Percentiles rank a stretch among this genome's conserved stretches.
Conservation (phyloP, 225 moss, liverwort and hornwort genomes). For the Rhytidiadelphus loreus region DNA sequence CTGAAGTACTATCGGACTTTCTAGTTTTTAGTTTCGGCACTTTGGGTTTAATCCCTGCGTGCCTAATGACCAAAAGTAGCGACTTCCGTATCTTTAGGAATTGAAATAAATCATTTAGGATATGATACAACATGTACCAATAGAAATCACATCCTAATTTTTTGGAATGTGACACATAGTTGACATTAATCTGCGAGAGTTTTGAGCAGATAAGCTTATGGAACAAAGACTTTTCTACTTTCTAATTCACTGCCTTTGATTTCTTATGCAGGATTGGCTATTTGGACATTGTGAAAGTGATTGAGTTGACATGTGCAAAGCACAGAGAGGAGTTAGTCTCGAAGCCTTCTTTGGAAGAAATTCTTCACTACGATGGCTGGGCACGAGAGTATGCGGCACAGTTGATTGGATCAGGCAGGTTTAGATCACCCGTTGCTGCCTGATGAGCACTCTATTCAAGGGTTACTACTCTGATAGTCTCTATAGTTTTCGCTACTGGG, state of each 20-base stretch:
- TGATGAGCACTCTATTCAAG: background rate
- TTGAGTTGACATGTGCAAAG: slow-evolving; percentile 79
- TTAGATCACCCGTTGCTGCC: slow-evolving; percentile 1
- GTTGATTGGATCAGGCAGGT: slow-evolving; percentile 19
- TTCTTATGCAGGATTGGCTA: slow-evolving; percentile 66
- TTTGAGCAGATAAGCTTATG: background rate
- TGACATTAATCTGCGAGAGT: background rate
- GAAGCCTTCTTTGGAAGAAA: slow-evolving; percentile 77
- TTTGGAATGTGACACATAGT: background rate
- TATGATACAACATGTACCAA: background rate
- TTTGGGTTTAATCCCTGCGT: background rate
- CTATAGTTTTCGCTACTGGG: background rate
- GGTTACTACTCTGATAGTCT: background rate
- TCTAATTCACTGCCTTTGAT: background rate
- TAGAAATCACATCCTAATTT: background rate
- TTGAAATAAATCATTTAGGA: background rate
- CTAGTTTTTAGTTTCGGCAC: background rate
- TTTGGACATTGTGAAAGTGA: slow-evolving; percentile 81
- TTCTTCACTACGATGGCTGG: slow-evolving; percentile 78
- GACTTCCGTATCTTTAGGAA: background rate
- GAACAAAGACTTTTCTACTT: too few relatives aligned
- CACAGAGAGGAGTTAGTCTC: slow-evolving; percentile 73
- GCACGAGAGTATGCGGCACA: slow-evolving; percentile 55
- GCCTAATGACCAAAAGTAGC: background rate
- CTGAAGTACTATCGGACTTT: background rate